Percentiles rank a stretch among this genome's conserved stretches.
Conservation (phyloP, 2,329 filamentous ascomycete species). For the Colletotrichum neosansevieriae region DNA sequence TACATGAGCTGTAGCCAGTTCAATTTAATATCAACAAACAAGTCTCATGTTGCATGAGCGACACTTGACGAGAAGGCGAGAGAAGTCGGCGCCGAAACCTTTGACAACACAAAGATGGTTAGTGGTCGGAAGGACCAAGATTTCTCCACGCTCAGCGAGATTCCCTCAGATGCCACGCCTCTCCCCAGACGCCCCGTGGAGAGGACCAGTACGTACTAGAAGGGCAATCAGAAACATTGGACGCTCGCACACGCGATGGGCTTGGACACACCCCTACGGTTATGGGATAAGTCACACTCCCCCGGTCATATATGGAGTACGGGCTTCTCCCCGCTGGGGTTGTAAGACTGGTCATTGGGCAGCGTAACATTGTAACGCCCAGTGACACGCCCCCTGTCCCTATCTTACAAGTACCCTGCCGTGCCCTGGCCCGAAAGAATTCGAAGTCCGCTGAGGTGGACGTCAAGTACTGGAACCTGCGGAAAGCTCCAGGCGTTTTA, state of each 20-base stretch:
- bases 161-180: neutral
- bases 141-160: neutral
- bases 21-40: neutral
- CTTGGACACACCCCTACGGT: constrained; percentile 25
- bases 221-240: constrained; percentile 16
- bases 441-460: constrained; percentile 33
- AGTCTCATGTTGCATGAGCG: neutral
- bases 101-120: neutral
- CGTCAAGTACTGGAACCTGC: constrained; percentile 37
- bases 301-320: constrained; percentile 14
- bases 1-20: constrained; percentile 3
- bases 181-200: constrained; percentile 34
- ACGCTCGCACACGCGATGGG: constrained; percentile 15
- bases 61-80: neutral
- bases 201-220: constrained; percentile 20
- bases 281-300: constrained; percentile 20
- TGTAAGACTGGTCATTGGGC: constrained; percentile 27
- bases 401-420: neutral
- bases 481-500: constrained; percentile 38
- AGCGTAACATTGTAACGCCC: constrained; percentile 7
- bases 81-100: neutral
- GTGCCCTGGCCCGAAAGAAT: constrained; percentile 33
- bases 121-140: neutral
- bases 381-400: constrained; percentile 33
- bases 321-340: constrained; percentile 36